These are phyloP conservation scores for Byssochlamys sp. DNA, from an alignment of 2,329 filamentous ascomycete species.

Conservation along the genomic window DNA sequence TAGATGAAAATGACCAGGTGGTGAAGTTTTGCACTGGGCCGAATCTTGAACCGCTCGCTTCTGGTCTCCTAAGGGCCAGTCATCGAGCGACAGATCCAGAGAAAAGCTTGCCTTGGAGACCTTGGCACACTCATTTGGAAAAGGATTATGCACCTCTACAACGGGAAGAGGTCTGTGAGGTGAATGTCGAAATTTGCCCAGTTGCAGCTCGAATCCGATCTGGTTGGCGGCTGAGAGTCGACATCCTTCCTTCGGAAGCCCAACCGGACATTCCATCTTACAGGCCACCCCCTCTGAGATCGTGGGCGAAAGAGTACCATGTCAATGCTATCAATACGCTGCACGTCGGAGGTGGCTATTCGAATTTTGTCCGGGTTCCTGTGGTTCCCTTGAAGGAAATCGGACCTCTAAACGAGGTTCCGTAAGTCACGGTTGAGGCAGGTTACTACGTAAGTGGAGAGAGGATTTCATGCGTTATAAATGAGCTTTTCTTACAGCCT, in stretches of 20 bases:
- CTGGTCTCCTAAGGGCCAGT: constrained; percentile 1
- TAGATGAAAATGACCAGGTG: background rate
- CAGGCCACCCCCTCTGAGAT: background rate
- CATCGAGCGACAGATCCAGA: background rate
- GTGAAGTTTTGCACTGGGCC: background rate
- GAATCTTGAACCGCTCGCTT: background rate
- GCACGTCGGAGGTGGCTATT: background rate
- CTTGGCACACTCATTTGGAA: background rate
- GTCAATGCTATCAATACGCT: background rate
- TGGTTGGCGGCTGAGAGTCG: background rate
- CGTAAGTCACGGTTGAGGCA: background rate
- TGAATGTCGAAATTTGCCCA: background rate
- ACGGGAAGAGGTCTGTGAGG: background rate
- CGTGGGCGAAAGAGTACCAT: background rate
- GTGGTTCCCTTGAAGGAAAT: background rate
- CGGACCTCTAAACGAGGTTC: background rate
- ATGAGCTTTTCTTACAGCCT: background rate
- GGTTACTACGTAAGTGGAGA: background rate
- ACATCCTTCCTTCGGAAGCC: background rate
- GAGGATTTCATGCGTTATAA: background rate
- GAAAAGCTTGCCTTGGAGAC: background rate
- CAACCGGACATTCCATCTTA: background rate
- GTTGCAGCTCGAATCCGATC: background rate
- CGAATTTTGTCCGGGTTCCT: background rate
- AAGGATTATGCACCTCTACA: background rate